A percentile compares a stretch with the other conserved stretches of the same genome.
Conservation (phyloP, 257 asterid genomes). For the Echites panduratus region DNA sequence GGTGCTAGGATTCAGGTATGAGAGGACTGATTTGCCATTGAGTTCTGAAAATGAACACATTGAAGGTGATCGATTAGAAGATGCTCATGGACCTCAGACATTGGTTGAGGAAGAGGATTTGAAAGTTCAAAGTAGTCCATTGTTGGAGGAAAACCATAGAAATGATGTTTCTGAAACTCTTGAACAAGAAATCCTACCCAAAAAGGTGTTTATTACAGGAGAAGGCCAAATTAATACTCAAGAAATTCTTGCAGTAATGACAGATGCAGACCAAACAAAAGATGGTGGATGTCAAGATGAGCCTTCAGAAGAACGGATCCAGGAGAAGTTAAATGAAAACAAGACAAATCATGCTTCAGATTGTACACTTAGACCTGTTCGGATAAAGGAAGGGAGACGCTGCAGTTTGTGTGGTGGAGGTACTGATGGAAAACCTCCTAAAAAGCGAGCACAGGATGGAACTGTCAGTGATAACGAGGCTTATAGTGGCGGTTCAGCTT, state of each 20-base stretch:
- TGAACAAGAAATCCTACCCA: slow-evolving; percentile 30
- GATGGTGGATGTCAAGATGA: slow-evolving; percentile 31
- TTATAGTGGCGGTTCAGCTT: slow-evolving; percentile 76
- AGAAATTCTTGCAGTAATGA: slow-evolving; percentile 24
- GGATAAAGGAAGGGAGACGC: slow-evolving; percentile 69
- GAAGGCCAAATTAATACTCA: slow-evolving; percentile 28
- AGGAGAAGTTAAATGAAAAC: slow-evolving; percentile 25
- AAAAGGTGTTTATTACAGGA: slow-evolving; percentile 25
- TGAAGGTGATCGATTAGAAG: slow-evolving; percentile 32
- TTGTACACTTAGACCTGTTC: slow-evolving; percentile 36
- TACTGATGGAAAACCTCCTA: slow-evolving; percentile 90
- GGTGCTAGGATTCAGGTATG: slow-evolving; percentile 31
- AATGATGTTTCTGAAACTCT: slow-evolving; percentile 29
- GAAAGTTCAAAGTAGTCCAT: slow-evolving; percentile 28
- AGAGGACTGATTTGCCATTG: slow-evolving; percentile 28
- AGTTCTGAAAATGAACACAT: slow-evolving; percentile 21
- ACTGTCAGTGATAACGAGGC: slow-evolving; percentile 74
- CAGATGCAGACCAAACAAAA: slow-evolving; percentile 23
- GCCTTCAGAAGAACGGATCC: slow-evolving; percentile 33
- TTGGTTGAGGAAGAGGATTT: slow-evolving; percentile 27
- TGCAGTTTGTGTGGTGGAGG: slow-evolving; percentile 99
- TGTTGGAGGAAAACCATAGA: slow-evolving; percentile 32
- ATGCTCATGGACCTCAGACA: slow-evolving; percentile 24
- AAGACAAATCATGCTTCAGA: slow-evolving; percentile 24
- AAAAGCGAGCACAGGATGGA: slow-evolving; percentile 54